A percentile compares a stretch with the other conserved stretches of the same genome.
Evolutionary conservation across 2,329 filamentous ascomycete species (phyloP).

Genomic region (Aspergillus fijiensis): DNA sequence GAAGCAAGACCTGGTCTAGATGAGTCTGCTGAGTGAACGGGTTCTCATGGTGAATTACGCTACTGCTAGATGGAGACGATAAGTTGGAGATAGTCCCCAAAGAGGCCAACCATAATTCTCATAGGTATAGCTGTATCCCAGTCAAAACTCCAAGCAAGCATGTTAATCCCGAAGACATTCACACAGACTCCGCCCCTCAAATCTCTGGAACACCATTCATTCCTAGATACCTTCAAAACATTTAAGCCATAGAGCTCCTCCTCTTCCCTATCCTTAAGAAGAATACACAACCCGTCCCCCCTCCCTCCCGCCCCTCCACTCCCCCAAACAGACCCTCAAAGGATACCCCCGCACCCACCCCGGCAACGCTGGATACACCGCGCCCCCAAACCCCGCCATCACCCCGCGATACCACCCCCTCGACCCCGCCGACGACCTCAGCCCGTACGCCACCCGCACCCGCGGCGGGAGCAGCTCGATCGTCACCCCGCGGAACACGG

Average conservation of each 20-base stretch:
- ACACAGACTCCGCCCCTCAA: no score
- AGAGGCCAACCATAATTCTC: no score
- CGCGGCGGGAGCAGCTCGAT: slow-evolving; percentile 37
- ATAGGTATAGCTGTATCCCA: no score
- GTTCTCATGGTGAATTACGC: no score
- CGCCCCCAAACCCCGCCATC: slow-evolving; percentile 32
- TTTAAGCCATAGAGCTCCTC: neutral
- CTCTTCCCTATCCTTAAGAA: neutral
- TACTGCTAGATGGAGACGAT: no score
- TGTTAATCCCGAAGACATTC: no score
- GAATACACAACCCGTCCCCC: slow-evolving; percentile 8
- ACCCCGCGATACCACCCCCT: slow-evolving; percentile 30
- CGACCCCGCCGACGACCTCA: slow-evolving; percentile 29
- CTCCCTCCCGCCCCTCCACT: slow-evolving; percentile 19
- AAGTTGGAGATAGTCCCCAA: no score
- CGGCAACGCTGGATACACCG: slow-evolving; percentile 36
- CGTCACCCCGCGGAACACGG: slow-evolving; percentile 32
- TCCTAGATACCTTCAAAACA: no score
- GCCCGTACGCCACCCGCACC: slow-evolving; percentile 34
- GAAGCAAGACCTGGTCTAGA: no score
- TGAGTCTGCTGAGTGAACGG: no score
- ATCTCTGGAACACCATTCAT: no score
- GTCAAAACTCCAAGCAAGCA: no score
- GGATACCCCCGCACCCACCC: slow-evolving; percentile 31
- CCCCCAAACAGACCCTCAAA: slow-evolving; percentile 32